phyloP scores from a whole-genome alignment of 768 basidiomycete species.

The Megacollybia marginata region DNA sequence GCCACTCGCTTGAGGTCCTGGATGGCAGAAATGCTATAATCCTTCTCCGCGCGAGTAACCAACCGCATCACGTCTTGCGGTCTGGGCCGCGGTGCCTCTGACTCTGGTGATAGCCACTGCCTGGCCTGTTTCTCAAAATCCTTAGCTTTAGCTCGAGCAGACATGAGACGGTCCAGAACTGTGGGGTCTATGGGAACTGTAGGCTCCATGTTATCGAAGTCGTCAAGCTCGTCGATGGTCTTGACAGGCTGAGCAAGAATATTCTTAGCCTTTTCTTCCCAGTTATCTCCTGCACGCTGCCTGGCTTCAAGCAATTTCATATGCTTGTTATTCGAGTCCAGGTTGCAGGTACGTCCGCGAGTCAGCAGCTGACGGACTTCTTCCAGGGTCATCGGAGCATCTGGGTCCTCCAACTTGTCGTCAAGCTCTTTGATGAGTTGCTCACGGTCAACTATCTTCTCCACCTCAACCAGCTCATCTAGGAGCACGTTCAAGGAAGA shows the following conservation, averaged over 20 bases:
- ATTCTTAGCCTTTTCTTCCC: slow-evolving; percentile 66
- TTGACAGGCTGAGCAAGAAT: slow-evolving; percentile 65
- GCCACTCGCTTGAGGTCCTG: slow-evolving; percentile 61
- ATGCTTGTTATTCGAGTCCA: slow-evolving; percentile 58
- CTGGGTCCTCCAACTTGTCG: slow-evolving; percentile 61
- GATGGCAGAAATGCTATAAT: slow-evolving; percentile 64
- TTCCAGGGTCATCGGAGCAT: slow-evolving; percentile 52
- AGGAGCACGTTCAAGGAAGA: slow-evolving; percentile 78
- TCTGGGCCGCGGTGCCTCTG: slow-evolving; percentile 48
- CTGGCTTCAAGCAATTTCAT: slow-evolving; percentile 59
- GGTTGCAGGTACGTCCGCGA: slow-evolving; percentile 61
- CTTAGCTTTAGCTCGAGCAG: slow-evolving; percentile 58
- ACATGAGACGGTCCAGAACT: slow-evolving; percentile 58
- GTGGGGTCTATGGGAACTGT: slow-evolving; percentile 64
- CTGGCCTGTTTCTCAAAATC: slow-evolving; percentile 78
- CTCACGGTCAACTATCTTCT: slow-evolving; percentile 75
- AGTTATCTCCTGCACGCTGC: slow-evolving; percentile 61
- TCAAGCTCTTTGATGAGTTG: slow-evolving; percentile 72
- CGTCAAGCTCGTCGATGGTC: slow-evolving; percentile 70
- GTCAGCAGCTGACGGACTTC: slow-evolving; percentile 69
- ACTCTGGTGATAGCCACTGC: slow-evolving; percentile 57
- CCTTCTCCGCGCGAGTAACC: slow-evolving; percentile 65
- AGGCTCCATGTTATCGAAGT: slow-evolving; percentile 57
- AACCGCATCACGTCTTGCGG: slow-evolving; percentile 65
- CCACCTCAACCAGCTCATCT: slow-evolving; percentile 70